Evolutionary conservation across 2,329 filamentous ascomycete genomes (phyloP).

Genomic region (Penicillium aurantiogriseum): DNA sequence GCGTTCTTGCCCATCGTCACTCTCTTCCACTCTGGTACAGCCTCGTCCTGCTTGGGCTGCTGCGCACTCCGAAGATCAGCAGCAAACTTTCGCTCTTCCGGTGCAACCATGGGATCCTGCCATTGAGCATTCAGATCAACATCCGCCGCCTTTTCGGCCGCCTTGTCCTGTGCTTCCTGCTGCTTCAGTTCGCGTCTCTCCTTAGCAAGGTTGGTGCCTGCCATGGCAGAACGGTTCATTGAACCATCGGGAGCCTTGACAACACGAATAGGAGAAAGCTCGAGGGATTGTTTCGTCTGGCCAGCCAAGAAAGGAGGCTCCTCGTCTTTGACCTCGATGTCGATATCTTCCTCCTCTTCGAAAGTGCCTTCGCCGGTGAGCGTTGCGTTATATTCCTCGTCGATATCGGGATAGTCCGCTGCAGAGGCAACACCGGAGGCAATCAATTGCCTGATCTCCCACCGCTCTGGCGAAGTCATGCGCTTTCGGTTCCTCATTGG

Average conservation of each 20-base stretch:
- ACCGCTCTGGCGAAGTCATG: slow-evolving; percentile 93
- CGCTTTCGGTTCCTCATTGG: slow-evolving; percentile 73
- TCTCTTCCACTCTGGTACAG: slow-evolving; percentile 89
- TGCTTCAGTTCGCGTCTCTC: slow-evolving; percentile 86
- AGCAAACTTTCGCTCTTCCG: slow-evolving; percentile 83
- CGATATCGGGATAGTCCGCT: slow-evolving; percentile 88
- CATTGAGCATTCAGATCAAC: slow-evolving; percentile 87
- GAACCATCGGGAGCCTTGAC: slow-evolving; percentile 98
- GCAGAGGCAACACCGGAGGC: slow-evolving; percentile 91
- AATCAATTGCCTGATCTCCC: slow-evolving; percentile 96
- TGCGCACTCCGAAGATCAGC: slow-evolving; percentile 74
- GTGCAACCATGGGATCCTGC: slow-evolving; percentile 93
- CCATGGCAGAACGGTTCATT: slow-evolving; percentile 93
- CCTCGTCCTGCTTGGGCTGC: slow-evolving; percentile 58
- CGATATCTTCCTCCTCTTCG: slow-evolving; percentile 92
- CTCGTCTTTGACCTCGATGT: slow-evolving; percentile 94
- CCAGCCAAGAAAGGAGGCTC: slow-evolving; percentile 94
- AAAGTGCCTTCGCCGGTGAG: slow-evolving; percentile 81
- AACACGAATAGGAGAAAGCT: slow-evolving; percentile 91
- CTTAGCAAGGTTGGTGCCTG: slow-evolving; percentile 81
- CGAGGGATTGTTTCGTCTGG: slow-evolving; percentile 93
- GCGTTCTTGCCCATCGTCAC: slow-evolving; percentile 76
- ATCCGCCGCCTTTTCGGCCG: slow-evolving; percentile 70
- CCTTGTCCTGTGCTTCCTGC: slow-evolving; percentile 77
- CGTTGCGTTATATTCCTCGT: slow-evolving; percentile 89